These are phyloP conservation scores for Cicer cuneatum DNA, from an alignment of 306 rosid genomes.

Conservation along the genomic window DNA sequence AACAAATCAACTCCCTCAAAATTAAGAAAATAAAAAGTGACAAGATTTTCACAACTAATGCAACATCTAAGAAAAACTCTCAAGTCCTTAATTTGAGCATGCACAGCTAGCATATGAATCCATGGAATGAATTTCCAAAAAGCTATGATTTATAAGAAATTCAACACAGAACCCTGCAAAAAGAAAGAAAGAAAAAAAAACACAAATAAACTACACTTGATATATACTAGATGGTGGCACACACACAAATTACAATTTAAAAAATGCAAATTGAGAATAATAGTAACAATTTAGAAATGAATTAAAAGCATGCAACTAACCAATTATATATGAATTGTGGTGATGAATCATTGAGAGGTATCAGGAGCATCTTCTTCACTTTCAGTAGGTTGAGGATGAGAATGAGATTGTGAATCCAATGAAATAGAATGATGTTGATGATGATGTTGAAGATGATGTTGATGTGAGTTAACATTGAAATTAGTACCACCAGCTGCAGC, in stretches of 20 bases:
- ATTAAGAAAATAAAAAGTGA: background rate
- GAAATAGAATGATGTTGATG: slow-evolving; percentile 10
- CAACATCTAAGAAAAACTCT: slow-evolving; percentile 40
- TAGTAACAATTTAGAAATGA: slow-evolving; percentile 3
- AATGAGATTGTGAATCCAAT: background rate
- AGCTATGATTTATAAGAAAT: slow-evolving; percentile 43
- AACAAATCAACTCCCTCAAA: slow-evolving; percentile 35
- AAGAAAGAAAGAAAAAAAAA: slow-evolving; percentile 29
- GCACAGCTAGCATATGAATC: slow-evolving; percentile 23
- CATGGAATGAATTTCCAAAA: slow-evolving; percentile 40
- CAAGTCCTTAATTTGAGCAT: background rate
- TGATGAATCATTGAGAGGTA: slow-evolving; percentile 58
- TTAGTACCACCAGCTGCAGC: slow-evolving; percentile 27
- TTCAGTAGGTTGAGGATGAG: slow-evolving; percentile 49
- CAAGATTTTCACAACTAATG: background rate
- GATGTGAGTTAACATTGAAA: slow-evolving; percentile 63
- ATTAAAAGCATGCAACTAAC: slow-evolving; percentile 47
- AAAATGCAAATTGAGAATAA: background rate
- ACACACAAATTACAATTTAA: slow-evolving; percentile 42
- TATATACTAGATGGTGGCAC: slow-evolving; percentile 31
- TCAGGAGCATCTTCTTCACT: slow-evolving; percentile 78
- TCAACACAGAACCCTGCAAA: slow-evolving; percentile 57
- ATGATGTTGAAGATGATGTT: slow-evolving; percentile 20
- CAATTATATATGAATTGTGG: slow-evolving; percentile 14
- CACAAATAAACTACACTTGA: slow-evolving; percentile 35